Conservation (phyloP, 495 filamentous ascomycete species). For the Penicillium steckii region DNA sequence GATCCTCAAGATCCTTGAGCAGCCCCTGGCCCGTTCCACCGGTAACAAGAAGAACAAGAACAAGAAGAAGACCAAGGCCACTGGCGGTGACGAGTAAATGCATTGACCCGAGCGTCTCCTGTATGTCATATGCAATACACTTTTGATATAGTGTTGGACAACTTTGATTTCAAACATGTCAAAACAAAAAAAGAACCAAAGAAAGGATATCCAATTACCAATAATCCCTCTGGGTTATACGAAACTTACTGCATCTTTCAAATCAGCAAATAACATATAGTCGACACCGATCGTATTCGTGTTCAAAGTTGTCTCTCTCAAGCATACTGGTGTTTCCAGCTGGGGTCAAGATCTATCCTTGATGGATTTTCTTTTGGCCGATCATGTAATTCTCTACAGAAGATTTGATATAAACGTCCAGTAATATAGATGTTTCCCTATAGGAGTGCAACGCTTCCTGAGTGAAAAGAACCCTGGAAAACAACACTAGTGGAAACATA, state of each 20-base stretch:
- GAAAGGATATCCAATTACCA: conserved; percentile 31
- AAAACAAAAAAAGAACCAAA: conserved; percentile 25
- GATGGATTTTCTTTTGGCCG: background rate
- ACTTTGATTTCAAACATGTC: conserved; percentile 8
- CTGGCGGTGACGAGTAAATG: conserved; percentile 60
- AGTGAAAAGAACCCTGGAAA: no score
- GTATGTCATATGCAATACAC: conserved; percentile 14
- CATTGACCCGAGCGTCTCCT: conserved; percentile 4
- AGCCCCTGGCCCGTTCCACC: conserved; percentile 73
- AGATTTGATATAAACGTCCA: background rate
- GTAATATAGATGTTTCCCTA: background rate
- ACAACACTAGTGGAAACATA: no score
- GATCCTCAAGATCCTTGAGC: conserved; percentile 87
- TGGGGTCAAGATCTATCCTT: background rate
- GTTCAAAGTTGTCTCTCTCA: no score
- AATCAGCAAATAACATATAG: background rate
- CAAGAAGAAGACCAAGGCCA: conserved; percentile 92
- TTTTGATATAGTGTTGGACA: conserved; percentile 12
- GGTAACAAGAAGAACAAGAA: conserved; percentile 73
- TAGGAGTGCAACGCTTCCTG: no score
- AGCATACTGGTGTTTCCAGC: no score
- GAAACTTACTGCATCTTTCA: conserved; percentile 3
- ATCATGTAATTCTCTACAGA: background rate
- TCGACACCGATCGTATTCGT: background rate
- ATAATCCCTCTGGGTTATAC: conserved; percentile 15